Percentiles rank a stretch among this genome's conserved stretches.
phyloP scores from a whole-genome alignment of 208 protist species.

The Novymonas esmeraldas region DNA sequence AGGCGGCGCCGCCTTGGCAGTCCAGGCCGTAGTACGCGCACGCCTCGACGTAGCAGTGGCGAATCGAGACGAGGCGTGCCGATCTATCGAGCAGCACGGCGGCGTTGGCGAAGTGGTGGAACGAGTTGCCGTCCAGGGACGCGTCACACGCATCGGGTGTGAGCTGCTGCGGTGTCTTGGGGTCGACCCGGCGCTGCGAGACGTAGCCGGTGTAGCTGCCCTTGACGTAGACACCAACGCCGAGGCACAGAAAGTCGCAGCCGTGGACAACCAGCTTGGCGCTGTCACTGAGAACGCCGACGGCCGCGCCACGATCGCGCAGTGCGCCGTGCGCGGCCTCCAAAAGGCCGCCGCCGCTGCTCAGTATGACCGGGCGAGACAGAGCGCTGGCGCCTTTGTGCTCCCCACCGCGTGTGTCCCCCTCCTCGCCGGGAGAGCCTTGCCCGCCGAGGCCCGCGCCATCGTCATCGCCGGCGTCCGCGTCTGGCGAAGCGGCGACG shows the following conservation, averaged over 20 bases:
- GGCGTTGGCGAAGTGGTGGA: conserved; percentile 67
- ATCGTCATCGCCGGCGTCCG: conserved; percentile 11
- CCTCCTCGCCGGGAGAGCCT: neutral
- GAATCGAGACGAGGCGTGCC: conserved; percentile 55
- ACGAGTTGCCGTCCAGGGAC: conserved; percentile 14
- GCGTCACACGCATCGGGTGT: conserved; percentile 8
- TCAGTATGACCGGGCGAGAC: conserved; percentile 9
- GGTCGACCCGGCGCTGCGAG: neutral
- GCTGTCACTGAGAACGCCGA: conserved; percentile 65
- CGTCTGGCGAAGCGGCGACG: conserved; percentile 2
- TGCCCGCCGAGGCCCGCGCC: neutral
- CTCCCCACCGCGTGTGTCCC: neutral
- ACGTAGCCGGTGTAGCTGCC: conserved; percentile 23
- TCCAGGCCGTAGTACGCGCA: conserved; percentile 87
- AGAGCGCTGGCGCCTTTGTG: conserved; percentile 1
- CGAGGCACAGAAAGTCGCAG: conserved; percentile 58
- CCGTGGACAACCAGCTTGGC: conserved; percentile 37
- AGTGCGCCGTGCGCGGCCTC: conserved; percentile 18
- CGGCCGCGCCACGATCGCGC: conserved; percentile 22
- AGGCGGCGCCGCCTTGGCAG: conserved; percentile 45
- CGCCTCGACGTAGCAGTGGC: conserved; percentile 49
- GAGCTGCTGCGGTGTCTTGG: conserved; percentile 17
- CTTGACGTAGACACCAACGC: conserved; percentile 46
- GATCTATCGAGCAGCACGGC: conserved; percentile 58
- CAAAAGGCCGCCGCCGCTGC: conserved; percentile 10